Evolutionary conservation across 768 basidiomycete genomes (phyloP).

Genomic region (Imleria badia): DNA sequence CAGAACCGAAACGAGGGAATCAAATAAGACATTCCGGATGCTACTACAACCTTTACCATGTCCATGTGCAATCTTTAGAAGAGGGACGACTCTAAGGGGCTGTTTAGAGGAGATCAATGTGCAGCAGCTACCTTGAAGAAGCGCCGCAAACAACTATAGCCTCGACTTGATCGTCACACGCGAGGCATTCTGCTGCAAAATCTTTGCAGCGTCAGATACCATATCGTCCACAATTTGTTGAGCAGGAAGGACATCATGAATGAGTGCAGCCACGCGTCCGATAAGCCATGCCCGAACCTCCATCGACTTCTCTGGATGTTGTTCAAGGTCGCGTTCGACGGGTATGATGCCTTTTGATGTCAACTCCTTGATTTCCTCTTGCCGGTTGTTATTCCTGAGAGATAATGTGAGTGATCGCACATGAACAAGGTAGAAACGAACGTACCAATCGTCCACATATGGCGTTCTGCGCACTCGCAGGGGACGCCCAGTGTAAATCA

Average conservation of each 20-base stretch:
- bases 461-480: constrained; percentile 82
- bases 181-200: constrained; percentile 42
- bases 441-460: constrained; percentile 82
- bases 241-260: constrained; percentile 77
- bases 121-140: too few species aligned
- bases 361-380: constrained; percentile 78
- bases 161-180: constrained; percentile 47
- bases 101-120: too few species aligned
- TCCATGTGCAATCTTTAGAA: not conserved
- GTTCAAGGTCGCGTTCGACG: constrained; percentile 63
- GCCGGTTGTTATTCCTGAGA: constrained; percentile 70
- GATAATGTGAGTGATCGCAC: not conserved
- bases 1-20: not conserved
- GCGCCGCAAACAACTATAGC: constrained; percentile 35
- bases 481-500: constrained; percentile 89
- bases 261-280: constrained; percentile 75
- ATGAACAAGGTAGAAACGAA: constrained; percentile 1
- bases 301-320: constrained; percentile 78
- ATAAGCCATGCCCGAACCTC: constrained; percentile 74
- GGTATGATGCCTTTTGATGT: constrained; percentile 85
- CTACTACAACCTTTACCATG: not conserved
- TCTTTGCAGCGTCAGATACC: constrained; percentile 57
- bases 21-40: not conserved
- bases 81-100: too few species aligned
- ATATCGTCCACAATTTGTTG: constrained; percentile 81